These are phyloP conservation scores for Saccharomyces hybrid DNA, from an alignment of 1,139 yeast genomes.

Conservation along the genomic window DNA sequence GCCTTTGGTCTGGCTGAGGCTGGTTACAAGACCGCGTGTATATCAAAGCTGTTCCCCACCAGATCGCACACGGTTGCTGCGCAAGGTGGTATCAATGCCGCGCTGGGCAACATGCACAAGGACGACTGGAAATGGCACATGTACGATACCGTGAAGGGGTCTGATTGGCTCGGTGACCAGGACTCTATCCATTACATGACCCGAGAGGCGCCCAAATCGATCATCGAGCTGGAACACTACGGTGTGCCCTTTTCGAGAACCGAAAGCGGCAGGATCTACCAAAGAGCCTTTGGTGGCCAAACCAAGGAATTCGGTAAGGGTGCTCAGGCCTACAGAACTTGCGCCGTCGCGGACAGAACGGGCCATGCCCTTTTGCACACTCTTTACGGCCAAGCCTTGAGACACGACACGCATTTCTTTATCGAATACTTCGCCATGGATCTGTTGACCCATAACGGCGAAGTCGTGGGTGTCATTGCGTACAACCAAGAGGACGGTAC, in stretches of 20 bases:
- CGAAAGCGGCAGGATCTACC: conserved; percentile 94
- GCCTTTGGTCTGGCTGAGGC: conserved; percentile 97
- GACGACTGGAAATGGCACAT: conserved; percentile 99
- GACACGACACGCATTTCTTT: conserved; percentile 96
- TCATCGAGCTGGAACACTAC: conserved; percentile 93
- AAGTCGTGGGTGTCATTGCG: conserved; percentile 94
- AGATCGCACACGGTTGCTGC: conserved; percentile 99
- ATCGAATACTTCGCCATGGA: conserved; percentile 97
- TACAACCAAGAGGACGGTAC: conserved; percentile 99
- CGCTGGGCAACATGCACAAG: conserved; percentile 89
- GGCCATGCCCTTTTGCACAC: conserved; percentile 97
- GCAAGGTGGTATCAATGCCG: conserved; percentile 99
- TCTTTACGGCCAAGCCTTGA: conserved; percentile 89
- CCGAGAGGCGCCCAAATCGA: conserved; percentile 92
- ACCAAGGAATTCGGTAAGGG: conserved; percentile 93
- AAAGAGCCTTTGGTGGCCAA: conserved; percentile 99
- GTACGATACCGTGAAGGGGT: conserved; percentile 98
- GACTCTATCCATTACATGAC: conserved; percentile 99
- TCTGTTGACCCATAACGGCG: conserved; percentile 90
- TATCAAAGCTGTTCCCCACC: conserved; percentile 94
- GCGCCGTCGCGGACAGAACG: conserved; percentile 99
- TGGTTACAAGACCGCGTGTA: conserved; percentile 96
- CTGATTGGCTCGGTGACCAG: conserved; percentile 99
- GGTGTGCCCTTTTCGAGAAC: conserved; percentile 98
- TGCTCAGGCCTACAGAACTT: conserved; percentile 98